Percentiles rank a stretch among this genome's conserved stretches.
These are phyloP conservation scores for Neolentinus lepideus DNA, from an alignment of 1,284 basidiomycete species.

Conservation along the genomic window DNA sequence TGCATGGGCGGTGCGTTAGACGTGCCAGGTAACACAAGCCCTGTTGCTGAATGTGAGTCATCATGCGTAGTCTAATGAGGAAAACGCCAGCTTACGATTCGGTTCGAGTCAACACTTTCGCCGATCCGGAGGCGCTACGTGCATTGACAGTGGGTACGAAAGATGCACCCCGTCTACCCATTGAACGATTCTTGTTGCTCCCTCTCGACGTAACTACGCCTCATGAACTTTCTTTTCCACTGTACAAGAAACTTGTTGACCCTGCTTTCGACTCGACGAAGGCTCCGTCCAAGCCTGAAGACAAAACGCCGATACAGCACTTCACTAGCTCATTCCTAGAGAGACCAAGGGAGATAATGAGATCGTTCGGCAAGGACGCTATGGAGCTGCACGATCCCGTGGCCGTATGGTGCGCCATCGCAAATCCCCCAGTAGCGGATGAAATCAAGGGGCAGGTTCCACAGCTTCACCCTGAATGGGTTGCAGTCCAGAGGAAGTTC, in stretches of 20 bases:
- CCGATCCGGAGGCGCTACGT: conserved; percentile 84
- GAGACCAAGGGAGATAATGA: conserved; percentile 64
- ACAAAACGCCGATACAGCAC: conserved; percentile 51
- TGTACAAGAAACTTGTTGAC: conserved; percentile 51
- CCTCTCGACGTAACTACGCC: conserved; percentile 78
- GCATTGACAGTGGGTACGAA: conserved; percentile 43
- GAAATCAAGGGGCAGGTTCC: conserved; percentile 17
- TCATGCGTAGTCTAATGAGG: conserved; percentile 7
- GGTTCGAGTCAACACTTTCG: conserved; percentile 82
- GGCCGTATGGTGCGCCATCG: conserved; percentile 75
- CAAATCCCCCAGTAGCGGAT: conserved; percentile 44
- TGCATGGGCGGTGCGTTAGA: conserved; percentile 98
- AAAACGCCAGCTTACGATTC: conserved; percentile 3
- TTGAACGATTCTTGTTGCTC: conserved; percentile 62
- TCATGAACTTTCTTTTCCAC: conserved; percentile 71
- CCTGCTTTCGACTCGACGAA: conserved; percentile 39
- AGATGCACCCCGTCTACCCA: conserved; percentile 38
- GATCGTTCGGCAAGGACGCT: conserved; percentile 70
- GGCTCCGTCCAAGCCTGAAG: conserved; percentile 34
- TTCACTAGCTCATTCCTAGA: conserved; percentile 80
- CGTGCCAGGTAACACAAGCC: conserved; percentile 85
- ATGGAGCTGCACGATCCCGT: conserved; percentile 84
- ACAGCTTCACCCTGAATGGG: conserved; percentile 43
- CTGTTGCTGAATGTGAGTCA: conserved; percentile 70
- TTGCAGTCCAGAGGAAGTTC: conserved; percentile 43